Evolutionary conservation across 352 stramenopile genomes (phyloP).

Genomic region (Globisporangium paroecandrum): DNA sequence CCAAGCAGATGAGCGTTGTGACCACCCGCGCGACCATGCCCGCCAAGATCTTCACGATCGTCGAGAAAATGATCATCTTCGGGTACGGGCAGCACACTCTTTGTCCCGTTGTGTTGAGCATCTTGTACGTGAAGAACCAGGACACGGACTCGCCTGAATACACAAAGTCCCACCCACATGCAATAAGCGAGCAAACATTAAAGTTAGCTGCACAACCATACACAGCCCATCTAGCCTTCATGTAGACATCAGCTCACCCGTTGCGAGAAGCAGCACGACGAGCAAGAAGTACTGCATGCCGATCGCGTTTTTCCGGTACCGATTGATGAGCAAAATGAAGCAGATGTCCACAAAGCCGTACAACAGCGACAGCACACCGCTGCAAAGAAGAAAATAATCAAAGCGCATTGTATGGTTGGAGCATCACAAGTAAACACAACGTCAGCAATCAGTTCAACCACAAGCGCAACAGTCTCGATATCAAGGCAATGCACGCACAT

Average conservation of each 20-base stretch:
- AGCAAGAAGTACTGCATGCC: conserved; percentile 84
- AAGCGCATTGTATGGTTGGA: background rate
- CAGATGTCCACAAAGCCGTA: conserved; percentile 69
- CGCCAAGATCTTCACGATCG: conserved; percentile 62
- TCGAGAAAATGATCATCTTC: conserved; percentile 62
- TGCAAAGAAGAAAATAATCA: conserved; percentile 22
- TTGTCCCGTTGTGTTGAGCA: conserved; percentile 68
- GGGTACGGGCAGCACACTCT: conserved; percentile 79
- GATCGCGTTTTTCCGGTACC: conserved; percentile 68
- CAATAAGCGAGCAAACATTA: background rate
- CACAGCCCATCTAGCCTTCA: background rate
- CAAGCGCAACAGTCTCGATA: background rate
- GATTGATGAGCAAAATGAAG: conserved; percentile 68
- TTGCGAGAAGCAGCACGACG: conserved; percentile 71
- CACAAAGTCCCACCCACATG: too few species aligned
- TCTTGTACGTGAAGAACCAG: conserved; percentile 80
- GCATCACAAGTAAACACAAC: background rate
- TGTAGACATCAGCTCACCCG: conserved; percentile 25
- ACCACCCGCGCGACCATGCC: conserved; percentile 74
- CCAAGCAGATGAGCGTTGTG: conserved; percentile 75
- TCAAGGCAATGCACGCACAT: conserved; percentile 6
- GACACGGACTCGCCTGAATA: conserved; percentile 50
- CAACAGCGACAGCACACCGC: conserved; percentile 61
- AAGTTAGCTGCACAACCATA: background rate
- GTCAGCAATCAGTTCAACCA: conserved; percentile 9